Conservation (phyloP, 192 early-diverging fungal species). For the Mortierella antarctica region DNA sequence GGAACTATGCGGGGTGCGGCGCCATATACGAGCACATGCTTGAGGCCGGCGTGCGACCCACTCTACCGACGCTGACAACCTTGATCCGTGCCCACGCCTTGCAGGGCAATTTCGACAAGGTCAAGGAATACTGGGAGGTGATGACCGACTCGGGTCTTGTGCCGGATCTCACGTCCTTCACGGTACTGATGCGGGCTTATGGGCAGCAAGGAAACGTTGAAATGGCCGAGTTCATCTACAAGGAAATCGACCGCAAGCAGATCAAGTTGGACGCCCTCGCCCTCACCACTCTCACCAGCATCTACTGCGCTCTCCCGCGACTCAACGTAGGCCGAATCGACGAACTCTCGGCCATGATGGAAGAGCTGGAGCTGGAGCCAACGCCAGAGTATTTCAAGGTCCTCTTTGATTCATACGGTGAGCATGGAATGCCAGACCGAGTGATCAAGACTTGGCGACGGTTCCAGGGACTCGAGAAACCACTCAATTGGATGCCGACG, state of each 20-base stretch:
- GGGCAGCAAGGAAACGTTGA: slow-evolving; percentile 32
- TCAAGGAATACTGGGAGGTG: slow-evolving; percentile 38
- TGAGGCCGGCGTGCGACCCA: slow-evolving; percentile 20
- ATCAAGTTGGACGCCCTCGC: slow-evolving; percentile 13
- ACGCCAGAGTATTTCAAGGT: slow-evolving; percentile 23
- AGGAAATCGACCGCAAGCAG: slow-evolving; percentile 17
- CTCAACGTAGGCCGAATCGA: slow-evolving; percentile 26
- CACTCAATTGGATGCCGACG: slow-evolving; percentile 10
- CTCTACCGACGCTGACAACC: slow-evolving; percentile 20
- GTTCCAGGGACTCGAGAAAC: slow-evolving; percentile 8
- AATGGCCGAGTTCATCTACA: slow-evolving; percentile 50
- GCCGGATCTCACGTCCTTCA: slow-evolving; percentile 37
- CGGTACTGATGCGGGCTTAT: slow-evolving; percentile 34
- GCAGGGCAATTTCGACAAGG: slow-evolving; percentile 17
- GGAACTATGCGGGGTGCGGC: slow-evolving; percentile 20
- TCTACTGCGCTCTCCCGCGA: slow-evolving; percentile 19
- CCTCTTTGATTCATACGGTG: slow-evolving; percentile 33
- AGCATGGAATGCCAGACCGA: slow-evolving; percentile 30
- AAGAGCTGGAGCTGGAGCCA: slow-evolving; percentile 26
- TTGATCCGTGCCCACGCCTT: slow-evolving; percentile 31
- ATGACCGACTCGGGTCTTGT: slow-evolving; percentile 25
- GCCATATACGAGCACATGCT: slow-evolving; percentile 20
- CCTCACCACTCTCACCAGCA: slow-evolving; percentile 19
- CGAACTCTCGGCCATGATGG: slow-evolving; percentile 18
- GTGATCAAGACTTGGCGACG: slow-evolving; percentile 37